Percentiles rank a stretch among this genome's conserved stretches.
phyloP scores from a whole-genome alignment of 148 eudicot genomes.

The Cornus florida region DNA sequence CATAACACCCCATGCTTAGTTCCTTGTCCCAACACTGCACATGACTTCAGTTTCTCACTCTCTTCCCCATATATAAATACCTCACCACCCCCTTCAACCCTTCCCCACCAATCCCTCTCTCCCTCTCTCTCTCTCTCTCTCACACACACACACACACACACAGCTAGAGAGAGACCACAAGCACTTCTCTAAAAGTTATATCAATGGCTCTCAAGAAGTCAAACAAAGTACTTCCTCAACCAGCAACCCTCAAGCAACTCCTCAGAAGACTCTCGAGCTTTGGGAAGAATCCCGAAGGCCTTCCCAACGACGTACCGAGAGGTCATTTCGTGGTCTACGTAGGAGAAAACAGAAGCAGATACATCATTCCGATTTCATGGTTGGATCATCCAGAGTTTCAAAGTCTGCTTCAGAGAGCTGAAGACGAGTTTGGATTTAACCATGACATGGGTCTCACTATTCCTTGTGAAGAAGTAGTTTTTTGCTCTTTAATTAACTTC shows the following conservation, averaged over 20 bases:
- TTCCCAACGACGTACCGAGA: conserved; percentile 61
- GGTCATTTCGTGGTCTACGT: conserved; percentile 87
- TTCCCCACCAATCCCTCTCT: background rate
- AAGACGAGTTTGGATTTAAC: conserved; percentile 75
- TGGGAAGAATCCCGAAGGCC: conserved; percentile 25
- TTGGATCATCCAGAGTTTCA: conserved; percentile 52
- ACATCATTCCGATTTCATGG: conserved; percentile 65
- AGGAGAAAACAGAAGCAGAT: conserved; percentile 64
- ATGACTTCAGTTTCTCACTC: conserved; percentile 8
- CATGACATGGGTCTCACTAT: conserved; percentile 63
- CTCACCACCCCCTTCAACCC: background rate
- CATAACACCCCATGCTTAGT: background rate
- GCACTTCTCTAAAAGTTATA: too few species aligned
- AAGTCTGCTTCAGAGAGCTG: conserved; percentile 53
- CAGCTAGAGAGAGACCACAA: background rate
- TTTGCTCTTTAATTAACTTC: conserved; percentile 40
- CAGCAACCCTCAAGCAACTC: conserved; percentile 51
- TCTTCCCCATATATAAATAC: background rate
- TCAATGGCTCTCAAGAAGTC: conserved; percentile 30
- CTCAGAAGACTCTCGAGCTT: conserved; percentile 60
- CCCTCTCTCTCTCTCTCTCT: background rate
- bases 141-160: background rate
- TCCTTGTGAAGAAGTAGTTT: conserved; percentile 69
- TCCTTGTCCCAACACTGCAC: conserved; percentile 5
- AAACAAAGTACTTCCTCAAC: conserved; percentile 25